A percentile compares a stretch with the other conserved stretches of the same genome.
These are phyloP conservation scores for Pythium coloratum DNA, from an alignment of 352 stramenopile genomes.

Conservation along the genomic window DNA sequence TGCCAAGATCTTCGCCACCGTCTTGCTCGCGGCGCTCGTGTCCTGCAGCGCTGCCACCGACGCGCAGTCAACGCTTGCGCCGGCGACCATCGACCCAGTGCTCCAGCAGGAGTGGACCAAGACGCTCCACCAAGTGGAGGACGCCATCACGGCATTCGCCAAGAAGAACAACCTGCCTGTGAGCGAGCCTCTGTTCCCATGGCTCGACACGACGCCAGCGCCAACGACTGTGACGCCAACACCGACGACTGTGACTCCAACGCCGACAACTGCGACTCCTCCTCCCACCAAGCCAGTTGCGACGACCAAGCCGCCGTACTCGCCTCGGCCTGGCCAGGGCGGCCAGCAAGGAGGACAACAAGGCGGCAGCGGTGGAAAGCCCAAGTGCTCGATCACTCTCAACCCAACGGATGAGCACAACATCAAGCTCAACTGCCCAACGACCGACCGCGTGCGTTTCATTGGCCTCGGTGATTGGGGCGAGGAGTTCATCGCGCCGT, in stretches of 20 bases:
- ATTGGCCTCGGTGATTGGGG: constrained; percentile 41
- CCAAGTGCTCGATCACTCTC: constrained; percentile 11
- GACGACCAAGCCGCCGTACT: constrained; percentile 8
- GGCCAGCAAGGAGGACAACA: background rate
- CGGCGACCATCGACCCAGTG: constrained; percentile 1
- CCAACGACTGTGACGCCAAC: constrained; percentile 5
- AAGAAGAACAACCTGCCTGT: constrained; percentile 18
- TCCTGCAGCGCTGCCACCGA: background rate
- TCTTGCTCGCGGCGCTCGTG: background rate
- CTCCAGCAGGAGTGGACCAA: constrained; percentile 8
- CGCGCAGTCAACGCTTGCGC: background rate
- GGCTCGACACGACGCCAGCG: background rate
- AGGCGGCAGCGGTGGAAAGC: constrained; percentile 1
- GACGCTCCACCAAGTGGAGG: constrained; percentile 11
- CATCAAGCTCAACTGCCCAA: constrained; percentile 19
- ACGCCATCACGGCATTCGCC: constrained; percentile 12
- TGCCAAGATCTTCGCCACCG: constrained; percentile 1
- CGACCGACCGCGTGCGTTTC: constrained; percentile 32
- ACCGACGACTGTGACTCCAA: constrained; percentile 3
- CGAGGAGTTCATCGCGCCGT: constrained; percentile 29
- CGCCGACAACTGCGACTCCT: background rate
- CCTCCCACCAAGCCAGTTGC: background rate
- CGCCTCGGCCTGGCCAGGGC: background rate
- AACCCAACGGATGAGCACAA: constrained; percentile 14
- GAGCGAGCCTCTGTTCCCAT: constrained; percentile 10